Evolutionary conservation across 257 asterid genomes (phyloP).

Genomic region (Solanum megistacrolobum): DNA sequence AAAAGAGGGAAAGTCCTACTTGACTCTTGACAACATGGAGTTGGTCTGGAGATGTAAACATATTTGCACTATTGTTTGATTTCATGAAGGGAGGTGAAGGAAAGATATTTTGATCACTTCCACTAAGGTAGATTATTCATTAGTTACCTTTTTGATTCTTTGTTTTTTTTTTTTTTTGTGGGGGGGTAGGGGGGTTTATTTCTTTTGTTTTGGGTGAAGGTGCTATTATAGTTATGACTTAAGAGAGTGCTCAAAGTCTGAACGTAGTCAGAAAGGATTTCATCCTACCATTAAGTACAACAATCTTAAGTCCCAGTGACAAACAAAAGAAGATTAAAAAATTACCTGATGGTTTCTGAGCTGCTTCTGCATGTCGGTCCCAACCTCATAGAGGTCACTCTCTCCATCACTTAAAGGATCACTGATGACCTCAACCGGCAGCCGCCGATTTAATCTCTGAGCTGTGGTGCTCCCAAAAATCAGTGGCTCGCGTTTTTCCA

Average conservation of each 20-base stretch:
- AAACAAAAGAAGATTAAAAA: not conserved
- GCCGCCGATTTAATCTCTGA: slow-evolving; percentile 55
- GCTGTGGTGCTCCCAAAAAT: slow-evolving; percentile 49
- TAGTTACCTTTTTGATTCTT: not conserved
- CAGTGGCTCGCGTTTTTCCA: slow-evolving; percentile 67
- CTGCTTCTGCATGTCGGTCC: slow-evolving; percentile 52
- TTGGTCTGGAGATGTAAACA: not conserved
- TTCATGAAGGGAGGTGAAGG: not conserved
- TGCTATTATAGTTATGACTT: not conserved
- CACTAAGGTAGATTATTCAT: not conserved
- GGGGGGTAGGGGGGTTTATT: not conserved
- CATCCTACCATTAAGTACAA: not conserved
- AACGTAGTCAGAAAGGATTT: not conserved
- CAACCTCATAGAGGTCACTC: slow-evolving; percentile 47
- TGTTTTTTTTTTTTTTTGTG: not conserved
- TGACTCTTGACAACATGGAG: not conserved
- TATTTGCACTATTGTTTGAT: not conserved
- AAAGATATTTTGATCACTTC: not conserved
- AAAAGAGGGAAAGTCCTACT: not conserved
- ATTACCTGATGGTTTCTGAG: slow-evolving; percentile 65
- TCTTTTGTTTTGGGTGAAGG: not conserved
- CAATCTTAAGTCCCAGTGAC: not conserved
- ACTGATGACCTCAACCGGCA: slow-evolving; percentile 82
- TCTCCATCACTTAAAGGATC: slow-evolving; percentile 89
- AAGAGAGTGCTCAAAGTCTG: not conserved